Conservation (phyloP, 1,139 yeast genomes). For the Saccharomycopsis phalli region DNA sequence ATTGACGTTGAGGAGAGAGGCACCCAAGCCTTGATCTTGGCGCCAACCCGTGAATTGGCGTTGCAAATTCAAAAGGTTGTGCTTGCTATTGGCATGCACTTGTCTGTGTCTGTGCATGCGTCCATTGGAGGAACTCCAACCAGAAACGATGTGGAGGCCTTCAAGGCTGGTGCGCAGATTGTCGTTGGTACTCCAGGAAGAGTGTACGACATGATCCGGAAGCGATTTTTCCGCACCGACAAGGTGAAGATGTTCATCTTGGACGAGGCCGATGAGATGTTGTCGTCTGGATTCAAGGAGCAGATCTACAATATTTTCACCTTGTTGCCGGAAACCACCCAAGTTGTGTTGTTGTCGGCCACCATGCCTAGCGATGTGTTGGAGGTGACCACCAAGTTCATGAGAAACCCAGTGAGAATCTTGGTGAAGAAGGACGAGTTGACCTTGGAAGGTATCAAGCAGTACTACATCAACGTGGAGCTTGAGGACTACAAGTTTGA, state of each 20-base stretch:
- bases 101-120: slow-evolving; percentile 92
- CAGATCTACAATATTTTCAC: slow-evolving; percentile 96
- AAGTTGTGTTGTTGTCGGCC: slow-evolving; percentile 93
- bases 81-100: slow-evolving; percentile 85
- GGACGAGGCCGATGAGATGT: slow-evolving; percentile 99
- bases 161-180: slow-evolving; percentile 88
- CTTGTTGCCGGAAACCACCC: slow-evolving; percentile 88
- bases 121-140: slow-evolving; percentile 97
- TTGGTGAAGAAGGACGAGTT: slow-evolving; percentile 97
- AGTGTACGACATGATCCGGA: slow-evolving; percentile 94
- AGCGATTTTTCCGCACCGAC: slow-evolving; percentile 84
- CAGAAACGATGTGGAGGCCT: slow-evolving; percentile 85
- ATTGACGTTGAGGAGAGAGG: slow-evolving; percentile 59
- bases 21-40: slow-evolving; percentile 91
- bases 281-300: slow-evolving; percentile 93
- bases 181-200: slow-evolving; percentile 99
- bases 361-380: slow-evolving; percentile 97
- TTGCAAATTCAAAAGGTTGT: slow-evolving; percentile 96
- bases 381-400: slow-evolving; percentile 93
- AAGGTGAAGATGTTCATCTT: slow-evolving; percentile 92
- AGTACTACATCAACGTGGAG: slow-evolving; percentile 91
- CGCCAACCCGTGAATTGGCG: slow-evolving; percentile 99
- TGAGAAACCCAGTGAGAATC: slow-evolving; percentile 95
- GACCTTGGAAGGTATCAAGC: slow-evolving; percentile 97
- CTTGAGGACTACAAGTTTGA: slow-evolving; percentile 90